These are phyloP conservation scores for Akebia trifoliata DNA, from an alignment of 164 flowering plant genomes.

Conservation along the genomic window DNA sequence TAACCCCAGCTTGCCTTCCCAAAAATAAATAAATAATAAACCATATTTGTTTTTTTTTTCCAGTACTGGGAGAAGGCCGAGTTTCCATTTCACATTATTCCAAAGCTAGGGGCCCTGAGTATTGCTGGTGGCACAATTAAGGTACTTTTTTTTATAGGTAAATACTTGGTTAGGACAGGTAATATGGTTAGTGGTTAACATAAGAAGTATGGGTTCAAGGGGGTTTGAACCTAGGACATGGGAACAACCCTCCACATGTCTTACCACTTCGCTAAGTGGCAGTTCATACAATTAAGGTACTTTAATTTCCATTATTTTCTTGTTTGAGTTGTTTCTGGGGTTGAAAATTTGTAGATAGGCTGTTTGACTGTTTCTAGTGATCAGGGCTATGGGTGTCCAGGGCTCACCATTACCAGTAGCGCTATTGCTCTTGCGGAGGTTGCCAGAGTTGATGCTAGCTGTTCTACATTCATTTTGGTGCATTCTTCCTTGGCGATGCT, in stretches of 20 bases:
- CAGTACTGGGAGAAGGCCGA: constrained; percentile 99
- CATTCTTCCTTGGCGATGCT: constrained; percentile 97
- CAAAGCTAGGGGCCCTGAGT: constrained; percentile 61
- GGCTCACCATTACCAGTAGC: constrained; percentile 70
- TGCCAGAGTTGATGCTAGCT: constrained; percentile 97
- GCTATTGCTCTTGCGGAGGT: constrained; percentile 76
- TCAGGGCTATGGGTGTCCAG: constrained; percentile 97
- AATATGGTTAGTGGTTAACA: no score
- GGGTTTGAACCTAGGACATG: no score
- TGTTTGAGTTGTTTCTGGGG: not conserved
- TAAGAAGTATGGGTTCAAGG: no score
- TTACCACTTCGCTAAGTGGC: no score
- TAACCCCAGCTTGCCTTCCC: no score
- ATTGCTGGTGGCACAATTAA: constrained; percentile 88
- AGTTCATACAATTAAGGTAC: no score
- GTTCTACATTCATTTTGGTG: constrained; percentile 84
- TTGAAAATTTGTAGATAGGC: not conserved
- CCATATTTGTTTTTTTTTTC: constrained; percentile 3
- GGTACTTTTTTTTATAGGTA: constrained; percentile 49
- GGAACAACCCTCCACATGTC: no score
- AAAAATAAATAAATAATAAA: no score
- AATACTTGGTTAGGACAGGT: not conserved
- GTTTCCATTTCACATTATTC: constrained; percentile 84
- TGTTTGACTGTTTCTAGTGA: constrained; percentile 9
- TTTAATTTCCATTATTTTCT: no score